Base-by-base conservation (phyloP, 2,329 filamentous ascomycete species). In the Pseudocercospora fijiensis region DNA sequence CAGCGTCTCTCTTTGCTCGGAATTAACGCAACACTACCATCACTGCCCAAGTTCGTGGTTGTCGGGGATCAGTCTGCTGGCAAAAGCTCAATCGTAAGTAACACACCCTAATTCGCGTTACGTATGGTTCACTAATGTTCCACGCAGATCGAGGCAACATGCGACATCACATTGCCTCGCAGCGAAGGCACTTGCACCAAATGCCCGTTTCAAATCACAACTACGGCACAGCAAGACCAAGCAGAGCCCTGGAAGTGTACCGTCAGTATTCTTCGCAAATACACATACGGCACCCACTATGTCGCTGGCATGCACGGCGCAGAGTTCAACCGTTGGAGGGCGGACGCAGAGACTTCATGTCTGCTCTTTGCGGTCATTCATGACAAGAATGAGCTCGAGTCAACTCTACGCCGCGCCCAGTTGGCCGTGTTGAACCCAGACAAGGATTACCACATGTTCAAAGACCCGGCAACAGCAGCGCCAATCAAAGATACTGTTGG, bases 31-130 rank as follows among this genome's bases (percentile, higher is more conserved):
- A 84, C 87, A 4, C 72, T 80, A 0, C 85, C 91, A 0, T 85
- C 86, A 0, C 79, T 96, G 0, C 91, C 92, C 0, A 91, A 92
- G 69, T 86, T 96, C 9, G 90, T 94, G 5, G 85, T 96, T 0
- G 86, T 96, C 0, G 92, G 92, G 0, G 92, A 96, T 56, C 92
- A 96, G 72, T 90, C 86, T 0, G 89, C 91, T 0, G 93, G 92
- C 0, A 96, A 96, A 73, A 92, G 88, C 0, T 92, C 83, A 0
- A 73, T 85, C 87, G 58, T 63, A 45, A 51, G 58, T 45, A 26
- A 49, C 22, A 28, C 9, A 10, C 47, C 18, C 7, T 28, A 20
- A 20, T n/a, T n/a, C n/a, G n/a, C n/a, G n/a, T n/a, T n/a, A n/a
- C n/a, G n/a, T n/a, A 13, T 11, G 47, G 9, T 16, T 3, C 6